Evolutionary conservation across 1,284 basidiomycete genomes (phyloP).

Genomic region (Austroboletus novae-zelandiae): DNA sequence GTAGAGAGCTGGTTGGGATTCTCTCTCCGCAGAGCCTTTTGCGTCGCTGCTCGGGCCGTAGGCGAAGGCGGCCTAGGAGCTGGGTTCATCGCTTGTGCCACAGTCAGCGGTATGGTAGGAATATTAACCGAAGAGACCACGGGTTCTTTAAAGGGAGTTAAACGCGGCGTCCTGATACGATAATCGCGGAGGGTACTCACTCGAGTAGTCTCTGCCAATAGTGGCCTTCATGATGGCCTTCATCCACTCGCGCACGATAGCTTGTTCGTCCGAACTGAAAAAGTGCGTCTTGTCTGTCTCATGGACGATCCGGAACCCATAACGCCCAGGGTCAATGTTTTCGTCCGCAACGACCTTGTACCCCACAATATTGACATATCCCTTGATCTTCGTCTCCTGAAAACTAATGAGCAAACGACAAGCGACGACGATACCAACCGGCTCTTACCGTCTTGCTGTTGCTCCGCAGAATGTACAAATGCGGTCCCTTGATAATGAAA

Average conservation of each 20-base stretch:
- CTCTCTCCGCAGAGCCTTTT: conserved; percentile 83
- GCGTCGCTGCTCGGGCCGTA: conserved; percentile 81
- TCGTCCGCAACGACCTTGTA: conserved; percentile 95
- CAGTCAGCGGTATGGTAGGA: conserved; percentile 91
- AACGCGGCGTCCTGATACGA: background rate
- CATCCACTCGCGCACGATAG: conserved; percentile 93
- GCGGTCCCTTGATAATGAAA: conserved; percentile 91
- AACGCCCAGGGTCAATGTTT: conserved; percentile 87
- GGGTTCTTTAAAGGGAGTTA: conserved; percentile 55
- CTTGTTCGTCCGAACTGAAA: conserved; percentile 90
- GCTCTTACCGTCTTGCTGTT: conserved; percentile 56
- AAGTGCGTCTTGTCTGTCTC: conserved; percentile 85
- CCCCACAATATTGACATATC: conserved; percentile 88
- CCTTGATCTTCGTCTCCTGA: conserved; percentile 93
- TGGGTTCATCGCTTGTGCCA: conserved; percentile 95
- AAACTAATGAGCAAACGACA: background rate
- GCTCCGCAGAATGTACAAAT: conserved; percentile 84
- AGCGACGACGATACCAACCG: background rate
- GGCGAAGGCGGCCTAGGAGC: conserved; percentile 95
- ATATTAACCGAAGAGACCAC: conserved; percentile 98
- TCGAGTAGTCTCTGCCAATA: conserved; percentile 88
- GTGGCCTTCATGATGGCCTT: conserved; percentile 99
- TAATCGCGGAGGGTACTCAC: conserved; percentile 43
- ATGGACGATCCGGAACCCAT: conserved; percentile 95
- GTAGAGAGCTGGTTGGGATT: conserved; percentile 90